These are phyloP conservation scores for Metschnikowia borealis DNA, from an alignment of 805 yeast genomes.

Conservation along the genomic window DNA sequence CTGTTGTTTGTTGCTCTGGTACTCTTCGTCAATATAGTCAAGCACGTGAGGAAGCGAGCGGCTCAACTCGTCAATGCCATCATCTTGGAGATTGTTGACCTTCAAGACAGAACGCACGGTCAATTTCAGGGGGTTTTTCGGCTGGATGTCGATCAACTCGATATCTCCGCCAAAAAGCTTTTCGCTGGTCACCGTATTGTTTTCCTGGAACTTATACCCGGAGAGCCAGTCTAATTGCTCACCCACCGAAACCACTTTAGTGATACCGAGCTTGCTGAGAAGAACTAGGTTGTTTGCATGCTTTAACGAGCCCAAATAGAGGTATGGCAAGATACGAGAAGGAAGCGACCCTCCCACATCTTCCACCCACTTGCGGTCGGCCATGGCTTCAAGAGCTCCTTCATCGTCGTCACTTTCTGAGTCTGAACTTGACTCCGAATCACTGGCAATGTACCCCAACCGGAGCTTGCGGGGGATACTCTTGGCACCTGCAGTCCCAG, in stretches of 20 bases:
- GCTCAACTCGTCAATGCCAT: slow-evolving; percentile 79
- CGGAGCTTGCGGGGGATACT: slow-evolving; percentile 13
- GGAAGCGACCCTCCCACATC: slow-evolving; percentile 69
- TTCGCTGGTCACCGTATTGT: slow-evolving; percentile 22
- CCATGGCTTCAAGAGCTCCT: background rate
- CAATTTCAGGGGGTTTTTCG: slow-evolving; percentile 14
- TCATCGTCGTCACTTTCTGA: slow-evolving; percentile 14
- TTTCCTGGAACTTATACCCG: slow-evolving; percentile 26
- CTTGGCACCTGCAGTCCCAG: background rate
- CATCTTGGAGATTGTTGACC: slow-evolving; percentile 78
- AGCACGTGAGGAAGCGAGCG: slow-evolving; percentile 60
- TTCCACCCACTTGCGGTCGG: slow-evolving; percentile 31
- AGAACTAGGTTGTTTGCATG: slow-evolving; percentile 76
- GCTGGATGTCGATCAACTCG: slow-evolving; percentile 27
- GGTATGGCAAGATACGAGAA: slow-evolving; percentile 74
- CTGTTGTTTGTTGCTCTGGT: slow-evolving; percentile 6
- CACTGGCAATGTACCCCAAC: slow-evolving; percentile 29
- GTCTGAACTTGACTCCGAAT: slow-evolving; percentile 20
- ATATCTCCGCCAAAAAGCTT: slow-evolving; percentile 28
- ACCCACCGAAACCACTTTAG: slow-evolving; percentile 80
- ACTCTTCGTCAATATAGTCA: slow-evolving; percentile 52
- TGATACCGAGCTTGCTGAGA: slow-evolving; percentile 61
- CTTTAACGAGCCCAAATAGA: slow-evolving; percentile 77
- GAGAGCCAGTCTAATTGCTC: slow-evolving; percentile 66
- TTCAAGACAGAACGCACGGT: slow-evolving; percentile 50